A percentile compares a stretch with the other conserved stretches of the same genome.
phyloP scores from a whole-genome alignment of 371 early-diverging fungal genomes.

The Chytridiales sp. region DNA sequence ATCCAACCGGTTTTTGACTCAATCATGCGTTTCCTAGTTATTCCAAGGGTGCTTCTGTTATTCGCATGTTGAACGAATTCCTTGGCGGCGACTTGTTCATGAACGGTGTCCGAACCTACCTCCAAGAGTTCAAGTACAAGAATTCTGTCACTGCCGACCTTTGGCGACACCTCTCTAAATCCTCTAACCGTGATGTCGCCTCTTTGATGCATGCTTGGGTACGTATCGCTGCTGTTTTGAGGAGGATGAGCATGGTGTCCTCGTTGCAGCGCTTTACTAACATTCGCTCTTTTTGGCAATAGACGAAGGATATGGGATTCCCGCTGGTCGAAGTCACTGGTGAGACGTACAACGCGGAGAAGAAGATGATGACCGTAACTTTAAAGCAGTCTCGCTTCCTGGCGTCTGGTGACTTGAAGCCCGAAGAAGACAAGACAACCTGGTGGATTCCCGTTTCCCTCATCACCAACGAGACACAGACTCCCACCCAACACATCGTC shows the following conservation, averaged over 20 bases:
- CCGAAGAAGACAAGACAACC: constrained; percentile 57
- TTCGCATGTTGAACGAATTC: constrained; percentile 87
- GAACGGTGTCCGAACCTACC: constrained; percentile 76
- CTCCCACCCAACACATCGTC: constrained; percentile 38
- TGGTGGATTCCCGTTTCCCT: constrained; percentile 72
- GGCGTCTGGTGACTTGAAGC: constrained; percentile 67
- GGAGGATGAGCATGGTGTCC: no score
- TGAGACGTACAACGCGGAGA: constrained; percentile 47
- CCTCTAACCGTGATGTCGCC: constrained; percentile 70
- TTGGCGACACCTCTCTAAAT: constrained; percentile 74
- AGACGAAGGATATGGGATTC: constrained; percentile 80
- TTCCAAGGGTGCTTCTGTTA: constrained; percentile 89
- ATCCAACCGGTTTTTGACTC: not conserved
- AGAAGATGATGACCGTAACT: constrained; percentile 37
- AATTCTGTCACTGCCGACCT: constrained; percentile 86
- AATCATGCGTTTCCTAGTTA: constrained; percentile 46
- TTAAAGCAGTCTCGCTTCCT: constrained; percentile 75
- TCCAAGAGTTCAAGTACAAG: constrained; percentile 73
- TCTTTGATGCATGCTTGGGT: constrained; percentile 90
- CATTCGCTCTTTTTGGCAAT: no score
- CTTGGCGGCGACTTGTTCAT: constrained; percentile 72
- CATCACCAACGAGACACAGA: constrained; percentile 23
- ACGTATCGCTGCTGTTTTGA: no score
- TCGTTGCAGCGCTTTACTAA: no score
- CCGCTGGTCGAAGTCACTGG: constrained; percentile 72